phyloP scores from a whole-genome alignment of 129 eudicot genomes.

The Helichrysum umbraculigerum region DNA sequence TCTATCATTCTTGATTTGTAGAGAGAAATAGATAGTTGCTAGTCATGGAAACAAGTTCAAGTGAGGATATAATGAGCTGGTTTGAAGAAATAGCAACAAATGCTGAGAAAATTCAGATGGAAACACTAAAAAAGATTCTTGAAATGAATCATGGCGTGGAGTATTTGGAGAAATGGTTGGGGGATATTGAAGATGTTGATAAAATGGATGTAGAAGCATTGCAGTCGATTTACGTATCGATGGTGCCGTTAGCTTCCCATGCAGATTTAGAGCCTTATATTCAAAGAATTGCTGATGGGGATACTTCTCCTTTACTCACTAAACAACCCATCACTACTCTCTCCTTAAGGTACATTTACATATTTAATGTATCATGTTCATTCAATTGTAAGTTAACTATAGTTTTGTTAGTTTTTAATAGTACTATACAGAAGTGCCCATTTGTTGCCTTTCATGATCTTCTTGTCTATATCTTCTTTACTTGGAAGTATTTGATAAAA shows the following conservation, averaged over 20 bases:
- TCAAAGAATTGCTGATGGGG: conserved; percentile 80
- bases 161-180: conserved; percentile 69
- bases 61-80: conserved; percentile 47
- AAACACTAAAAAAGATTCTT: conserved; percentile 54
- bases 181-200: conserved; percentile 40
- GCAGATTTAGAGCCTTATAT: conserved; percentile 80
- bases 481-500: not conserved
- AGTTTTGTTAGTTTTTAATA: not conserved
- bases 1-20: not conserved
- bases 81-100: conserved; percentile 56
- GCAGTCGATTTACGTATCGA: conserved; percentile 49
- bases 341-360: conserved; percentile 53
- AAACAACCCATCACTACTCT: conserved; percentile 63
- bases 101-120: conserved; percentile 57
- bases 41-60: conserved; percentile 26
- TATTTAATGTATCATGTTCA: not conserved
- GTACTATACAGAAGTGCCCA: not conserved
- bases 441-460: not conserved
- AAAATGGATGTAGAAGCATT: conserved; percentile 43
- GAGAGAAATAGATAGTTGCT: not conserved
- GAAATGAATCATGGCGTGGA: conserved; percentile 54
- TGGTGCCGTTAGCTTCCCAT: conserved; percentile 72
- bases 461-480: not conserved
- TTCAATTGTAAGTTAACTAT: not conserved
- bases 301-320: conserved; percentile 63